These are phyloP conservation scores for Candida gorgasii DNA, from an alignment of 805 yeast genomes.

Conservation along the genomic window DNA sequence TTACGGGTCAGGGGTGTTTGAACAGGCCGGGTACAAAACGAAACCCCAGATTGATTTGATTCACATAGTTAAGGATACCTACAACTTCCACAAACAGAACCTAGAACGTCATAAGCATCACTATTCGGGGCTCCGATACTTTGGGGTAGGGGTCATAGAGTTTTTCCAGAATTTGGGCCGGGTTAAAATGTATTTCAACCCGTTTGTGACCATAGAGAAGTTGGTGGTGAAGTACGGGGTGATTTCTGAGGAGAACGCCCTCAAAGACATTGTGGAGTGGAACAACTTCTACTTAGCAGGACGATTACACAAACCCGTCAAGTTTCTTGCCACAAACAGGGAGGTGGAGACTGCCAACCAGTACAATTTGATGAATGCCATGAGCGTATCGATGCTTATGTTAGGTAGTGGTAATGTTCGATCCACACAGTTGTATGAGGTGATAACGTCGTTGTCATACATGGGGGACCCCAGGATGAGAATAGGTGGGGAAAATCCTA, in stretches of 20 bases:
- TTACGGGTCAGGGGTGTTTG: constrained; percentile 91
- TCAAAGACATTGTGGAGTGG: constrained; percentile 82
- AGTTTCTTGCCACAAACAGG: constrained; percentile 37
- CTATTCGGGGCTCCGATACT: constrained; percentile 65
- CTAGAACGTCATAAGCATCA: constrained; percentile 67
- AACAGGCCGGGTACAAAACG: constrained; percentile 51
- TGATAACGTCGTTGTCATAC: constrained; percentile 79
- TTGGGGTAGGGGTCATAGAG: constrained; percentile 52
- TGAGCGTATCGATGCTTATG: constrained; percentile 63
- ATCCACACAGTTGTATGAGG: constrained; percentile 68
- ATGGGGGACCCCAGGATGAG: constrained; percentile 87
- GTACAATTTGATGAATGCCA: constrained; percentile 74
- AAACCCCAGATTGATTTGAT: constrained; percentile 84
- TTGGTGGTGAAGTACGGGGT: constrained; percentile 81
- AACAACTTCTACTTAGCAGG: constrained; percentile 85
- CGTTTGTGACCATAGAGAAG: constrained; percentile 64
- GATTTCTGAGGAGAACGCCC: constrained; percentile 59
- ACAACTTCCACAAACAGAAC: constrained; percentile 76
- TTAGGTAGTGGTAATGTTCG: constrained; percentile 42
- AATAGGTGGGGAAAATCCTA: constrained; percentile 89
- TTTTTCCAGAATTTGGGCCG: constrained; percentile 14
- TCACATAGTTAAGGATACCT: constrained; percentile 73
- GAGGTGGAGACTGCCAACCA: constrained; percentile 50
- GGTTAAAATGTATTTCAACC: constrained; percentile 86
- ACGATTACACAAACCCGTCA: constrained; percentile 90